phyloP scores from a whole-genome alignment of 345 rosid genomes.

The Isatis tinctoria region DNA sequence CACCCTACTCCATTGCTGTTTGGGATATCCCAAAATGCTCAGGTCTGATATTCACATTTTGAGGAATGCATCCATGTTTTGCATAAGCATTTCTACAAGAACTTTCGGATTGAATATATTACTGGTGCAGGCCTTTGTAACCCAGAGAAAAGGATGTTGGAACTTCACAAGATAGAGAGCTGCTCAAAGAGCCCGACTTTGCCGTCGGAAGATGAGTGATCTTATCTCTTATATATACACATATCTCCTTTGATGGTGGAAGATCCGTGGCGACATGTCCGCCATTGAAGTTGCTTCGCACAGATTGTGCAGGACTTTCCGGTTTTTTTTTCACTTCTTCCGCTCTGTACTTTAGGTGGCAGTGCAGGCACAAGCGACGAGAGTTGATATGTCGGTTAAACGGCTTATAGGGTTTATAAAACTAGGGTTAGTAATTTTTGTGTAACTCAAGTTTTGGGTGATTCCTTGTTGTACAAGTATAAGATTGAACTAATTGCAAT shows the following conservation, averaged over 20 bases:
- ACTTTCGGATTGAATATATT: not conserved
- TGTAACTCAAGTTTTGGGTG: constrained; percentile 9
- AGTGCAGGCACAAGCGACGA: not conserved
- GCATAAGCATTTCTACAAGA: not conserved
- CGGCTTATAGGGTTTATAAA: not conserved
- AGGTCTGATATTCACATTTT: constrained; percentile 46
- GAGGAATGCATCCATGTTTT: not conserved
- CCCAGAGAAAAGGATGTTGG: constrained; percentile 68
- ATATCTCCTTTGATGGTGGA: not conserved
- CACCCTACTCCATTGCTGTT: constrained; percentile 64
- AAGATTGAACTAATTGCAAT: constrained; percentile 9
- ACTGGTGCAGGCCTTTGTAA: constrained; percentile 61
- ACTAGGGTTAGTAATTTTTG: constrained; percentile 18
- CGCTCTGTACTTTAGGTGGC: not conserved
- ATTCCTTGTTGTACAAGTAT: constrained; percentile 31
- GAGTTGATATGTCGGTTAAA: not conserved
- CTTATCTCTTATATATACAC: not conserved
- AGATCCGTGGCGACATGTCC: not conserved
- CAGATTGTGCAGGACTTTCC: constrained; percentile 7
- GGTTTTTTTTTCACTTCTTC: not conserved
- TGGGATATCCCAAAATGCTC: constrained; percentile 98
- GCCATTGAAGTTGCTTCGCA: constrained; percentile 12
- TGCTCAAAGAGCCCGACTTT: constrained; percentile 83
- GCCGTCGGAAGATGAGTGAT: constrained; percentile 52
- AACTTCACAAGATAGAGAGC: constrained; percentile 72